Evolutionary conservation across 176 grass and related monocot genomes (phyloP).

Genomic region (Carex kokanica): DNA sequence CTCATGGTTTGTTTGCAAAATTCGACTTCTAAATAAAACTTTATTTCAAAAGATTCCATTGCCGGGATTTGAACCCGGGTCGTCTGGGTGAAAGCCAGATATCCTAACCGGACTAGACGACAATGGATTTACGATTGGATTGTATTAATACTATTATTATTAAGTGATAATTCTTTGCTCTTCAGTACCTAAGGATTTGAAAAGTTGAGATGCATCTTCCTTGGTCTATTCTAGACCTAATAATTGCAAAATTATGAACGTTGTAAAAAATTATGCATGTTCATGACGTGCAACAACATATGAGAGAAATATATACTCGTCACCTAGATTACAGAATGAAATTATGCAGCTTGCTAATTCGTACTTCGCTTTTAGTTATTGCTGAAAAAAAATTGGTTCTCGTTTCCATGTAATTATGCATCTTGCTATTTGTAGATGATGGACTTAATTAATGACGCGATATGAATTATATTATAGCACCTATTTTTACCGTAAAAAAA

Average conservation of each 20-base stretch:
- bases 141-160: too few species aligned
- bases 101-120: conserved; percentile 79
- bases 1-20: too few species aligned
- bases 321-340: neutral
- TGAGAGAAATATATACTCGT: too few species aligned
- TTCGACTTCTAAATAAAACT: too few species aligned
- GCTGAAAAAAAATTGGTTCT: neutral
- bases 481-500: too few species aligned
- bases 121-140: conserved; percentile 20
- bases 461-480: neutral
- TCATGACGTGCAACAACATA: too few species aligned
- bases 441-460: neutral
- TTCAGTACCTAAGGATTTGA: neutral
- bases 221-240: too few species aligned
- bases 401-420: neutral
- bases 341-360: too few species aligned
- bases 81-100: conserved; percentile 89
- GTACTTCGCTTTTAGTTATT: neutral
- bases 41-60: conserved; percentile 20
- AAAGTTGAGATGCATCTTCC: neutral
- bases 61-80: conserved; percentile 72
- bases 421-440: neutral
- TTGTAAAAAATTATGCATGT: too few species aligned
- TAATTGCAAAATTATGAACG: too few species aligned
- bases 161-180: neutral